Base-by-base conservation (phyloP, 129 eudicot genomes). In the Escallonia rubra region DNA sequence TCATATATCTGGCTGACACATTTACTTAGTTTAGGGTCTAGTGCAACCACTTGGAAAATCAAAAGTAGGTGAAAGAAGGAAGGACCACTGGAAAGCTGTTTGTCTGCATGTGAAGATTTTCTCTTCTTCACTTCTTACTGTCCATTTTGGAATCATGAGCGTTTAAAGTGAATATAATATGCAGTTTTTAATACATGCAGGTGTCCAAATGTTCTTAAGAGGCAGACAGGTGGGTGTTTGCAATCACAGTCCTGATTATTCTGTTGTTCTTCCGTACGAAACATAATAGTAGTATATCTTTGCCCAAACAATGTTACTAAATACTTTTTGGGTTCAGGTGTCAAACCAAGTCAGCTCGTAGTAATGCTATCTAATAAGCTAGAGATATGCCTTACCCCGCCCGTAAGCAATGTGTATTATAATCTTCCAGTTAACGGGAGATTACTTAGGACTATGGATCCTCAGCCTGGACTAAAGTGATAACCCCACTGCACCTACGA, bases 1-100 rank as follows among this genome's bases (percentile, higher is more conserved):
- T 59, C 72, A 66, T 57, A 57, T 10, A 74, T 74, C 66, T 74
- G 66, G 78, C 61, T 65, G 67, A 66, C 78, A 74, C 3, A 12
- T 41, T 74, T 8, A 45, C 72, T 52, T 66, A 66, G 72, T 57
- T 74, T 66, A 66, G 58, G 66, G 78, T 66, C 15, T 34, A 15
- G 55, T 65, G 41, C 23, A 65, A 60, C 78, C 72, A 71, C 69
- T 62, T 62, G 54, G 34, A 51, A 23, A 41, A 4, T 42, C 48
- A 12, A 52, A 50, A 49, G 68, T 39, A 48, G 51, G 10, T 52
- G 40, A 40, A 71, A 52, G 62, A 43, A 4, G 47, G 34, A 23
- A 23, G 34, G 34, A 23, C 34, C 0, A 23, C 34, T 23, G 34
- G 8, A 54, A 57, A 41, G 73, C 45, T 45, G 65, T 45, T 45